Conservation (phyloP, 441 rosid species). For the Adansonia rubrostipa region DNA sequence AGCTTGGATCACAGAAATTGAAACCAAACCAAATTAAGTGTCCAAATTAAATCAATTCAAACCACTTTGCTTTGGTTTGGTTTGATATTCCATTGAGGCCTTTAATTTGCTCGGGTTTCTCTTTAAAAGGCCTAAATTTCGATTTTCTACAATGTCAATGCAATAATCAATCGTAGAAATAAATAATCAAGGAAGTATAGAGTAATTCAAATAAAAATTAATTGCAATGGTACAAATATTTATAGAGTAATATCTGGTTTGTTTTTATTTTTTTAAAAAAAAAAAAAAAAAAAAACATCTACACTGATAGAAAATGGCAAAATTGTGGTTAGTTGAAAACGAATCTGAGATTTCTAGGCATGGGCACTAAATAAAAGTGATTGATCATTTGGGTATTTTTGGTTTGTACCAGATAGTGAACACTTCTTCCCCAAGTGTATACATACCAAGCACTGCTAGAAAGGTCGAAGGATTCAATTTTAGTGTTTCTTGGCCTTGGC, state of each 20-base stretch:
- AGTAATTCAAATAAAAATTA: conserved; percentile 8
- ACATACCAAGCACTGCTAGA: background rate
- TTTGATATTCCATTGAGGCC: conserved; percentile 7
- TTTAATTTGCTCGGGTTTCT: background rate
- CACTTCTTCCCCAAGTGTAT: background rate
- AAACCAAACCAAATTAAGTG: background rate
- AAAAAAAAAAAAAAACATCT: background rate
- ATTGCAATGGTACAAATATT: background rate
- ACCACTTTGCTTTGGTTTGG: background rate
- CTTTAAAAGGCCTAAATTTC: conserved; percentile 4
- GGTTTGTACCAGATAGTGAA: background rate
- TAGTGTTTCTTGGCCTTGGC: background rate
- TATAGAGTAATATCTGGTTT: background rate
- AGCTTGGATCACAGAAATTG: too few relatives aligned
- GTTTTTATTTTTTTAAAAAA: background rate
- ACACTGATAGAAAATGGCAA: background rate
- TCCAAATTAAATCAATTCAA: background rate
- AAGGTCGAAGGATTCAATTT: background rate
- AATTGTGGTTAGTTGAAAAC: background rate
- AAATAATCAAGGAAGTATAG: background rate
- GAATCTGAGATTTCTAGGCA: background rate
- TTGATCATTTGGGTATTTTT: background rate
- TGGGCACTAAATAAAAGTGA: background rate
- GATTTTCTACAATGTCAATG: background rate
- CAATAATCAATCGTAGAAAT: background rate